Percentiles rank a stretch among this genome's conserved stretches.
Evolutionary conservation across 352 stramenopile species (phyloP).

Genomic region (Bremia lactucae): DNA sequence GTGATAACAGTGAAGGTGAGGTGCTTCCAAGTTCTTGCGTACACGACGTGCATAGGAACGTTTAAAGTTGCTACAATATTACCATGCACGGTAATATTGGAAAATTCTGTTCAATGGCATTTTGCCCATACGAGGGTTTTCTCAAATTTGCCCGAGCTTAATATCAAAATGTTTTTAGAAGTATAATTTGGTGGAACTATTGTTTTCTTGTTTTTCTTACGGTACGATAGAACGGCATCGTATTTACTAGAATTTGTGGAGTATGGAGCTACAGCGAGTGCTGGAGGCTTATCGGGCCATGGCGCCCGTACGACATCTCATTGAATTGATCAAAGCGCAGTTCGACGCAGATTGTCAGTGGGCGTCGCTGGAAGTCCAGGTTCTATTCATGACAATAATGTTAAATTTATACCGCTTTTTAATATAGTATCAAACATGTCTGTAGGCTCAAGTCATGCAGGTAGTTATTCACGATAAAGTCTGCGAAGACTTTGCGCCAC

Average conservation of each 20-base stretch:
- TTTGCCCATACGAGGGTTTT: too few species aligned
- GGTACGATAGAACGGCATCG: too few species aligned
- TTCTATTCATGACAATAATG: slow-evolving; percentile 5
- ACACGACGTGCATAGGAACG: too few species aligned
- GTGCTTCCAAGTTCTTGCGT: too few species aligned
- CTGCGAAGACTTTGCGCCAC: slow-evolving; percentile 48
- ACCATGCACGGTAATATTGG: too few species aligned
- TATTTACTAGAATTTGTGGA: not conserved
- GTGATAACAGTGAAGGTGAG: too few species aligned
- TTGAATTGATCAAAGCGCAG: slow-evolving; percentile 26
- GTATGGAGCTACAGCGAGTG: slow-evolving; percentile 24
- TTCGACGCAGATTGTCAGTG: slow-evolving; percentile 24
- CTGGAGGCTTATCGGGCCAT: slow-evolving; percentile 59
- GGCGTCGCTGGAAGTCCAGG: slow-evolving; percentile 47
- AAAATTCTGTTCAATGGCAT: too few species aligned
- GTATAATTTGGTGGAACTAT: too few species aligned
- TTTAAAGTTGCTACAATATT: too few species aligned
- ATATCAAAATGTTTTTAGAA: too few species aligned
- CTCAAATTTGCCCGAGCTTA: too few species aligned
- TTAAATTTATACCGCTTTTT: not conserved
- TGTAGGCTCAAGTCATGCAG: slow-evolving; percentile 40
- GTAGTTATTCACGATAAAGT: slow-evolving; percentile 43
- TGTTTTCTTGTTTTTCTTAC: too few species aligned
- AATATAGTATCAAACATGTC: not conserved
- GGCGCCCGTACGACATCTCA: slow-evolving; percentile 34